Evolutionary conservation across 768 basidiomycete species (phyloP), one percentile per base, ranked within the genome.

Genomic region (Auricularia sp.): DNA sequence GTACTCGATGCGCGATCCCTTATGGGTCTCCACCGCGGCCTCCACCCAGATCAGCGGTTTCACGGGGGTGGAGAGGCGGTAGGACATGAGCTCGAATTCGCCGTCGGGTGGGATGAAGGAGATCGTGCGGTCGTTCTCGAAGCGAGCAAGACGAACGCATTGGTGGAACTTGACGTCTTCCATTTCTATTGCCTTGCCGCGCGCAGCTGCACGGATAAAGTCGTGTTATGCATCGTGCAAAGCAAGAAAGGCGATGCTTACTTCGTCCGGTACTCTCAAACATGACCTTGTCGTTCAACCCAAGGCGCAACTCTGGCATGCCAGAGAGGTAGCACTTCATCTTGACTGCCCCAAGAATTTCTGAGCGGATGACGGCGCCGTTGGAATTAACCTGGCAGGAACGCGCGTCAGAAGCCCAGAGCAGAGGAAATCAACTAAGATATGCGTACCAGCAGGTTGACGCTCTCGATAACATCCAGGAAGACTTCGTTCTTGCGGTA

Each of bases 101-200:
- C 97, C 97, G 73, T 98, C 96, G 3, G 97, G 96, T 0, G 97
- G 97, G 70, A 98, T 99, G 79, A 99, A 99, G 42, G 92, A 94
- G 72, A 98, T 99, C 0, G 96, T 98, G 66, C 97, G 89, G 77
- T 99, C 96, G 75, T 97, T 98, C 73, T 99, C 97, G 73, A 99
- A 99, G 6, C 96, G 86, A 10, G 94, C 90, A 29, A 99, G 82
- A 10, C 97, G 92, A 11, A 98, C 97, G 71, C 97, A 99, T 81
- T 99, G 97, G 73, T 99, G 97, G 79, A 99, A 99, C 75, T 98
- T 98, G 79, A 98, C 93, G 71, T 98, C 97, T 75, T 99, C 97
- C 91, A 99, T 97, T 77, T 99, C 97, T 69, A 99, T 97, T 2
- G 97, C 89, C 76, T 98, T 99, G 13, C 96, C 96, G 13, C 96